phyloP scores from a whole-genome alignment of 2,329 filamentous ascomycete species.

The Paradendryphiella salina region DNA sequence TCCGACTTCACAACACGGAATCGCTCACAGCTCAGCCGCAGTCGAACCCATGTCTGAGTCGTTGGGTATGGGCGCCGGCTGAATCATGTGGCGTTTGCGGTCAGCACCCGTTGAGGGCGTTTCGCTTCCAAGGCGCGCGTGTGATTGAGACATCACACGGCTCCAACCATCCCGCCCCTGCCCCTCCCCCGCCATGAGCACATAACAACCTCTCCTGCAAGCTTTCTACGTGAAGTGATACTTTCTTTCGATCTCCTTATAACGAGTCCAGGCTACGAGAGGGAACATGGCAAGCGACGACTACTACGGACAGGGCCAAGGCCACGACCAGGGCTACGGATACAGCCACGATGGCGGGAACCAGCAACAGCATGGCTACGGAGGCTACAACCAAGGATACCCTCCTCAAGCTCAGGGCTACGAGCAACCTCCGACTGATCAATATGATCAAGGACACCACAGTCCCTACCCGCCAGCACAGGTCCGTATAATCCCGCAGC shows the following conservation, averaged over 20 bases:
- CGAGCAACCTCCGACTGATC: slow-evolving; percentile 34
- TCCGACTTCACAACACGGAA: slow-evolving; percentile 13
- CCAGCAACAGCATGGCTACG: slow-evolving; percentile 33
- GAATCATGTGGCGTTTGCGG: slow-evolving; percentile 21
- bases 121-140: slow-evolving; percentile 27
- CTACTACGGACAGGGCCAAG: slow-evolving; percentile 41
- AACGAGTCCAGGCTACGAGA: background rate
- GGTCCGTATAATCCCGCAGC: slow-evolving; percentile 18
- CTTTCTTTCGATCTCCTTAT: background rate
- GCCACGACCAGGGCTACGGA: slow-evolving; percentile 23
- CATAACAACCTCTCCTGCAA: slow-evolving; percentile 13
- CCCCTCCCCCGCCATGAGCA: slow-evolving; percentile 30
- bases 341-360: slow-evolving; percentile 32
- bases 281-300: slow-evolving; percentile 34
- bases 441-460: slow-evolving; percentile 30
- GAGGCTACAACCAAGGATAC: slow-evolving; percentile 28
- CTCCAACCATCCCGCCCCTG: slow-evolving; percentile 19
- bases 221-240: slow-evolving; percentile 5
- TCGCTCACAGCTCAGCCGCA: slow-evolving; percentile 26
- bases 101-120: slow-evolving; percentile 20
- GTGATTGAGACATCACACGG: slow-evolving; percentile 26
- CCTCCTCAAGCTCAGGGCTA: slow-evolving; percentile 30
- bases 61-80: slow-evolving; percentile 14
- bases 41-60: slow-evolving; percentile 15
- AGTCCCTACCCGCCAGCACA: slow-evolving; percentile 24